A percentile compares a stretch with the other conserved stretches of the same genome.
Evolutionary conservation across 768 basidiomycete genomes (phyloP).

Genomic region (Suillus sp.): DNA sequence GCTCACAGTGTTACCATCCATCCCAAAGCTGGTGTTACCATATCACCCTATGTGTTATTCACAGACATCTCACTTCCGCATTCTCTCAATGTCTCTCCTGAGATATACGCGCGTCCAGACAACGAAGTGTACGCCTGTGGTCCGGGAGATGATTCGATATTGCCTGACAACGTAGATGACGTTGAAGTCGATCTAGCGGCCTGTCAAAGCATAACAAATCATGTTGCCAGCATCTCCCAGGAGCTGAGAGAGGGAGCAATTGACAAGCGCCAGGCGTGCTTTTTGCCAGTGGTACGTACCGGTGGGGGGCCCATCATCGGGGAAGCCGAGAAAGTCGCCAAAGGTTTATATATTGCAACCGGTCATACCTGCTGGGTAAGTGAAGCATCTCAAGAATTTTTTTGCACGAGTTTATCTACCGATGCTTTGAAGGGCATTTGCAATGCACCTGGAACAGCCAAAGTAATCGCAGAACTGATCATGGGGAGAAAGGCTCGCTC

Average conservation of each 20-base stretch:
- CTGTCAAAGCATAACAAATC: slow-evolving; percentile 55
- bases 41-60: slow-evolving; percentile 82
- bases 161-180: slow-evolving; percentile 74
- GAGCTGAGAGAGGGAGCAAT: slow-evolving; percentile 56
- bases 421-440: slow-evolving; percentile 59
- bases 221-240: slow-evolving; percentile 63
- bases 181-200: slow-evolving; percentile 59
- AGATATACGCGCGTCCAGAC: slow-evolving; percentile 73
- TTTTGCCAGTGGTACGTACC: slow-evolving; percentile 61
- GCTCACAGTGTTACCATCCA: slow-evolving; percentile 75
- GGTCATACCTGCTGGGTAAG: slow-evolving; percentile 83
- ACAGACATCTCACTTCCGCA: slow-evolving; percentile 62
- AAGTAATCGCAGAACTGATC: slow-evolving; percentile 68
- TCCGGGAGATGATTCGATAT: slow-evolving; percentile 68
- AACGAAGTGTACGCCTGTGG: slow-evolving; percentile 80
- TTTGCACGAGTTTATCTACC: slow-evolving; percentile 13
- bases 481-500: slow-evolving; percentile 65
- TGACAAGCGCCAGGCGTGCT: slow-evolving; percentile 71
- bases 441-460: slow-evolving; percentile 84
- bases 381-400: slow-evolving; percentile 14
- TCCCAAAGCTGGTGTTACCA: slow-evolving; percentile 42
- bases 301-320: slow-evolving; percentile 77
- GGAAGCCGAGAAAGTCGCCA: slow-evolving; percentile 52
- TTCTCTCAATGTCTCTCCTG: slow-evolving; percentile 47
- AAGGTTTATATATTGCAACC: slow-evolving; percentile 69